phyloP scores from a whole-genome alignment of 805 yeast genomes.

The Candida anglica region DNA sequence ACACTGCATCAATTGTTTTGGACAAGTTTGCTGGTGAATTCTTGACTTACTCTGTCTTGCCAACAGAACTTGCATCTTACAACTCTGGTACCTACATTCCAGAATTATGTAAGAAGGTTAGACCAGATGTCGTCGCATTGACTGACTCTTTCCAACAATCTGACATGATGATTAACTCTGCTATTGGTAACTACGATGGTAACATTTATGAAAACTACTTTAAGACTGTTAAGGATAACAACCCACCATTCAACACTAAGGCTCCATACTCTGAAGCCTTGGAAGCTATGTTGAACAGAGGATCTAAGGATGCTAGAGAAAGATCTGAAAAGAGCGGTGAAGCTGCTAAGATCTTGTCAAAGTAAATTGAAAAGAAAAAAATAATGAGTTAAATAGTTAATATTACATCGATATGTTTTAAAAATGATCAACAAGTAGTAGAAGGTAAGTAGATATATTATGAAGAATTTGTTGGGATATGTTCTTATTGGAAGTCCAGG shows the following conservation, averaged over 20 bases:
- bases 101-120: slow-evolving; percentile 27
- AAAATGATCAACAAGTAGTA: too few species aligned
- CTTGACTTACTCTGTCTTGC: slow-evolving; percentile 31
- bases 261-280: slow-evolving; percentile 38
- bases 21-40: slow-evolving; percentile 34
- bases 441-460: too few species aligned
- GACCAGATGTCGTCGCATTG: slow-evolving; percentile 38
- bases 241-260: slow-evolving; percentile 29
- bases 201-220: slow-evolving; percentile 42
- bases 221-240: slow-evolving; percentile 27
- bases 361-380: slow-evolving; percentile 11
- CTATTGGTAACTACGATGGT: slow-evolving; percentile 41
- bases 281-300: slow-evolving; percentile 40
- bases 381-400: background rate
- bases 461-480: too few species aligned
- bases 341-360: slow-evolving; percentile 27
- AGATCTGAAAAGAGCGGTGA: slow-evolving; percentile 34
- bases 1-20: slow-evolving; percentile 27
- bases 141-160: slow-evolving; percentile 43
- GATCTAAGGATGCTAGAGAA: slow-evolving; percentile 30
- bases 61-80: slow-evolving; percentile 23
- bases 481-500: too few species aligned
- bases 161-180: slow-evolving; percentile 40
- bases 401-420: too few species aligned
- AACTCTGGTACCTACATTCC: slow-evolving; percentile 25